phyloP scores from a whole-genome alignment of 257 asterid species.

The Coffea canephora region DNA sequence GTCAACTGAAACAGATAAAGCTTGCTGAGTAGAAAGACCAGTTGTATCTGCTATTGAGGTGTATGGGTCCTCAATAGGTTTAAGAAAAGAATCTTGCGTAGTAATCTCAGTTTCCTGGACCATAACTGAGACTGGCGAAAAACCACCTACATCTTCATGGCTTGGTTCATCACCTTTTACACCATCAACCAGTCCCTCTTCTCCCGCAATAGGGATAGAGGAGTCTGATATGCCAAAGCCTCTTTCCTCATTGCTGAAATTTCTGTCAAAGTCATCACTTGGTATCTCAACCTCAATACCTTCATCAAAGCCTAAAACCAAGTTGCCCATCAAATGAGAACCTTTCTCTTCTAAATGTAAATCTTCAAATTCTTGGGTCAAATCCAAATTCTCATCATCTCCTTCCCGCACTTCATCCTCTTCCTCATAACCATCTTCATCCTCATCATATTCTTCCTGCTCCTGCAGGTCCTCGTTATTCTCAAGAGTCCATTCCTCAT shows the following conservation, averaged over 20 bases:
- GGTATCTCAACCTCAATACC: conserved; percentile 92
- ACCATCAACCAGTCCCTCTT: conserved; percentile 38
- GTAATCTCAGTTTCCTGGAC: conserved; percentile 37
- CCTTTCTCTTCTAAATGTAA: conserved; percentile 56
- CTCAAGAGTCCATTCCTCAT: conserved; percentile 86
- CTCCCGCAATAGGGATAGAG: conserved; percentile 37
- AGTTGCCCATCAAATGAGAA: conserved; percentile 54
- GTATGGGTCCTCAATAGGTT: conserved; percentile 31
- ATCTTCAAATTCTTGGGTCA: conserved; percentile 57
- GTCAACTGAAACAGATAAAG: conserved; percentile 37
- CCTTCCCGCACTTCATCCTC: conserved; percentile 83
- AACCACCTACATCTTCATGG: conserved; percentile 39
- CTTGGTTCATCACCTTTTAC: conserved; percentile 49
- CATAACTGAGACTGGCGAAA: conserved; percentile 26
- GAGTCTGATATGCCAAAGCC: conserved; percentile 43
- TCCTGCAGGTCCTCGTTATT: conserved; percentile 56
- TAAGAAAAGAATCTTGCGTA: conserved; percentile 42
- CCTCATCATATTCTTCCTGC: conserved; percentile 95
- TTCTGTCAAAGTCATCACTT: conserved; percentile 70
- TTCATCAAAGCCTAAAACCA: conserved; percentile 87
- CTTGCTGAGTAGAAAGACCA: conserved; percentile 36
- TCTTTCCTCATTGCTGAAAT: conserved; percentile 43
- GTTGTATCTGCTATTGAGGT: conserved; percentile 35
- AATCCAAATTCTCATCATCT: conserved; percentile 60
- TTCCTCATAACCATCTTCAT: conserved; percentile 82